Conservation (phyloP, 257 asterid genomes). For the Salvia splendens region DNA sequence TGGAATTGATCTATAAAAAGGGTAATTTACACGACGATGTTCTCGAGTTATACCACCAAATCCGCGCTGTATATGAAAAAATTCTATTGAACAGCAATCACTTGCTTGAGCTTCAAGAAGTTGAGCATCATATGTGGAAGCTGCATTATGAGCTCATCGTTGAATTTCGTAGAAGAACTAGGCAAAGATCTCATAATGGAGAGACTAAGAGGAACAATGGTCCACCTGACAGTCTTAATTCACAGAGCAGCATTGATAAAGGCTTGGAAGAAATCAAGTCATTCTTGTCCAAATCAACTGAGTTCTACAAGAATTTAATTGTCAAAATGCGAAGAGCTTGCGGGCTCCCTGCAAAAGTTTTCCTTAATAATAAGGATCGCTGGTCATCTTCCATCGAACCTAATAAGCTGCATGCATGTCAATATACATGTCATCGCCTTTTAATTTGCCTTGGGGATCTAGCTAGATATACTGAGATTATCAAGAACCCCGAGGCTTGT, state of each 20-base stretch:
- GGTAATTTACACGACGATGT: conserved; percentile 58
- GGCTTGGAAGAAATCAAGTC: conserved; percentile 56
- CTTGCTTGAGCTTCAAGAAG: conserved; percentile 62
- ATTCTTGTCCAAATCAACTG: conserved; percentile 74
- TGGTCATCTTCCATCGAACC: conserved; percentile 34
- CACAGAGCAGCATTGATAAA: conserved; percentile 37
- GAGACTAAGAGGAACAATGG: conserved; percentile 39
- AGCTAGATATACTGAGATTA: conserved; percentile 68
- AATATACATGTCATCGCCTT: conserved; percentile 78
- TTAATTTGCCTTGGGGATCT: conserved; percentile 88
- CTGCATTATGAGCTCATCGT: conserved; percentile 84
- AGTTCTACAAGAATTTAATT: conserved; percentile 57
- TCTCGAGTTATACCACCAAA: conserved; percentile 56
- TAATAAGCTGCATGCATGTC: conserved; percentile 44
- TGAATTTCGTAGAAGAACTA: conserved; percentile 70
- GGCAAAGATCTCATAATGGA: conserved; percentile 38
- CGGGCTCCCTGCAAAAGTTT: conserved; percentile 55
- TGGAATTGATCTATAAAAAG: conserved; percentile 57
- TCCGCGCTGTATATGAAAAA: conserved; percentile 57
- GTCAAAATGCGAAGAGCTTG: conserved; percentile 44
- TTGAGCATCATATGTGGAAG: conserved; percentile 80
- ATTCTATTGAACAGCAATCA: conserved; percentile 52
- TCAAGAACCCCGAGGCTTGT: conserved; percentile 52
- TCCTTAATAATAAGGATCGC: conserved; percentile 34
- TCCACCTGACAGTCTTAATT: conserved; percentile 34